Evolutionary conservation across 108 stramenopile genomes (phyloP), one percentile per base, ranked within the genome.

Genomic region (Skeletonema potamos): DNA sequence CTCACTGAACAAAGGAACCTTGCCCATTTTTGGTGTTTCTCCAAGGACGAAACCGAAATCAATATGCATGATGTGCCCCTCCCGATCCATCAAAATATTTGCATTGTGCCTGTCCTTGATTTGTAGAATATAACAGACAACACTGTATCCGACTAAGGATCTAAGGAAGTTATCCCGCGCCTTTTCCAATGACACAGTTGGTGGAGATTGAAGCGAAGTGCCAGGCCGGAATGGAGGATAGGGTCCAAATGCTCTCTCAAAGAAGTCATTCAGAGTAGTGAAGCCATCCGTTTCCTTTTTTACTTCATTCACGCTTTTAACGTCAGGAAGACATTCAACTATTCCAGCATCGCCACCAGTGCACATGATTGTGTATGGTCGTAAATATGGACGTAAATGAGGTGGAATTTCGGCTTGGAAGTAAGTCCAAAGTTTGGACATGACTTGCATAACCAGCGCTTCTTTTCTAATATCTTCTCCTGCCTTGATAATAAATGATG

Each of bases 91-190:
- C 63, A 99, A 69, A 41, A 99, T 96, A 69, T 99, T 99, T 20
- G 94, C 97, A 77, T 99, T 99, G 84, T 99, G 98, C 9, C 98
- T 68, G 65, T 99, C 98, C 69, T 99, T 99, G 70, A 94, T 96
- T 81, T 98, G 97, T 22, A 97, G 82, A 62, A 97, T 86, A 82
- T 98, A 98, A 67, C 96, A 97, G 6, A 97, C 84, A 27, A 99
- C 67, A 79, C 92, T 92, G 84, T 96, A 96, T 7, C 94, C 94
- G 6, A 96, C 94, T 13, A 96, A 81, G 6, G 92, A 92, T 13
- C 90, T 79, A 18, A 96, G 85, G 62, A 96, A 96, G 61, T 96
- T 96, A 17, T 92, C 94, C 65, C 91, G 84, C 5, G 94, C 94
- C 75, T 86, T 82, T 51, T 91, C 89, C 68, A 93, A 90, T 6